These are phyloP conservation scores for Hemileccinum rubropunctum DNA, from an alignment of 768 basidiomycete species.

Conservation along the genomic window DNA sequence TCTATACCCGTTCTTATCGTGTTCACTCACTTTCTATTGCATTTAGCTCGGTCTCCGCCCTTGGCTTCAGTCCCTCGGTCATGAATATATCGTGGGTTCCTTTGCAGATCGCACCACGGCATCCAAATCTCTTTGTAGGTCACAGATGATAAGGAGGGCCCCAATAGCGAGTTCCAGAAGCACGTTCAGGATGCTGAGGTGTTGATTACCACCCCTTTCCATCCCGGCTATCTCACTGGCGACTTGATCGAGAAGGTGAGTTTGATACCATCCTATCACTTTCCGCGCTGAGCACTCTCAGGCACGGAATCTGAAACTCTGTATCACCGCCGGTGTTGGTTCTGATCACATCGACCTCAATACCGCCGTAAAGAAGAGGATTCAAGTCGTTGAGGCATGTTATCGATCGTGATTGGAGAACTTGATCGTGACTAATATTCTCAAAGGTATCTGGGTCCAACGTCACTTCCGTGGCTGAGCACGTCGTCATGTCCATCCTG, in stretches of 20 bases:
- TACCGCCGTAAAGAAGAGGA: constrained; percentile 73
- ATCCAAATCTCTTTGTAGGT: constrained; percentile 40
- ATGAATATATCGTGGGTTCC: constrained; percentile 64
- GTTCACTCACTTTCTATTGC: not conserved
- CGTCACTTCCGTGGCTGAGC: constrained; percentile 87
- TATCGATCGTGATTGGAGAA: not conserved
- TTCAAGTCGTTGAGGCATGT: constrained; percentile 66
- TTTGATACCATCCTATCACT: not conserved
- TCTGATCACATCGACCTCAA: constrained; percentile 89
- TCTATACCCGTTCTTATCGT: not conserved
- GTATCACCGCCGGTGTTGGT: constrained; percentile 86
- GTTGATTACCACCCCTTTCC: constrained; percentile 80
- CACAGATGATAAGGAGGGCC: constrained; percentile 76
- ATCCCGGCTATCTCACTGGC: constrained; percentile 75
- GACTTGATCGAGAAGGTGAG: constrained; percentile 63
- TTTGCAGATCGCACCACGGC: no score
- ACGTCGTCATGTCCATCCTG: constrained; percentile 87
- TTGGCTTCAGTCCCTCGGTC: constrained; percentile 71
- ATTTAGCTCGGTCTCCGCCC: constrained; percentile 63
- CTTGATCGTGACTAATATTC: not conserved
- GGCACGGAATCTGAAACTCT: constrained; percentile 86
- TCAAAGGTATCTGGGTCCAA: constrained; percentile 76
- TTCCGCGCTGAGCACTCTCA: constrained; percentile 21
- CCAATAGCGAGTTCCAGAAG: constrained; percentile 76
- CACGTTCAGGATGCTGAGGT: constrained; percentile 77